These are phyloP conservation scores for Arxiozyma telluris DNA, from an alignment of 1,139 yeast genomes.

Conservation along the genomic window DNA sequence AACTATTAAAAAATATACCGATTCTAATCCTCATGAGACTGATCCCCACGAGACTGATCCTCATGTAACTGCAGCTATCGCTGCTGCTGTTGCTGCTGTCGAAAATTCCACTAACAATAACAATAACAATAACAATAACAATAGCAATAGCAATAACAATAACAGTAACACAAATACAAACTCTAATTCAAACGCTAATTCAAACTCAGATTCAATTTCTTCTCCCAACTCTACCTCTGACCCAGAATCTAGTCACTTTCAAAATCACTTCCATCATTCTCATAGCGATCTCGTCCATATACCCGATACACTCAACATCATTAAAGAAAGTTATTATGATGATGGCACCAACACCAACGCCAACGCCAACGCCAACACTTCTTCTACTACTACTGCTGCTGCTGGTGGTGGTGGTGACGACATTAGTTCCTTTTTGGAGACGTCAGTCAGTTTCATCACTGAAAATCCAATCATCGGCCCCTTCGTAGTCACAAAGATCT, in stretches of 20 bases:
- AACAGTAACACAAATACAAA: neutral
- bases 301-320: neutral
- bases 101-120: slow-evolving; percentile 3
- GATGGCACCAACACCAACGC: neutral
- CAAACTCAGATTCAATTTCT: too few relatives aligned
- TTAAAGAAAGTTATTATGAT: neutral
- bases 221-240: too few relatives aligned
- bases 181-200: too few relatives aligned
- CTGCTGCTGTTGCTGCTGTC: slow-evolving; percentile 18
- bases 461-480: slow-evolving; percentile 19
- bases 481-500: slow-evolving; percentile 29
- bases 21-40: slow-evolving; percentile 4
- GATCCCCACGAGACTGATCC: slow-evolving; percentile 15
- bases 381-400: neutral
- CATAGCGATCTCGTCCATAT: neutral
- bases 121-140: neutral
- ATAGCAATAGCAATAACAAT: neutral
- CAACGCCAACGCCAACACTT: neutral
- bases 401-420: too few relatives aligned
- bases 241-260: too few relatives aligned
- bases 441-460: neutral
- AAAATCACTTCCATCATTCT: too few relatives aligned
- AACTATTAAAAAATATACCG: slow-evolving; percentile 6
- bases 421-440: neutral
- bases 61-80: slow-evolving; percentile 24